Conservation (phyloP, 2,329 filamentous ascomycete species). For the Fusarium bulbicola region DNA sequence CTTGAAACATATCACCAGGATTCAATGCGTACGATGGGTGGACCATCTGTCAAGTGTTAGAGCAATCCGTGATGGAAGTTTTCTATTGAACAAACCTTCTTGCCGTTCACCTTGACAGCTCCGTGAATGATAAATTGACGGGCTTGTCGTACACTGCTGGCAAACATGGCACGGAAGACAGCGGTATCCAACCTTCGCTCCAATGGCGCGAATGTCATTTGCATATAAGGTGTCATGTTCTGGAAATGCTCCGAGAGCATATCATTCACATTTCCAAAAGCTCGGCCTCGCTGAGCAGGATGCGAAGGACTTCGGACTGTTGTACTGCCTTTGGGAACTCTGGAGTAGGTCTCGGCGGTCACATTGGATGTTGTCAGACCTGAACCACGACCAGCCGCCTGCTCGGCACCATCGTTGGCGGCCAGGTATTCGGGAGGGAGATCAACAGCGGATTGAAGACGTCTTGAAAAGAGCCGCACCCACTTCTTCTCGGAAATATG, state of each 20-base stretch:
- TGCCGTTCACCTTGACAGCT: conserved; percentile 93
- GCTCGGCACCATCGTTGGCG: conserved; percentile 79
- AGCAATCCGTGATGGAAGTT: not conserved
- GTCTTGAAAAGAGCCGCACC: conserved; percentile 89
- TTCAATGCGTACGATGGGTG: conserved; percentile 94
- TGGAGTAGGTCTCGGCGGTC: conserved; percentile 48
- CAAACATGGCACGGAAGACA: conserved; percentile 92
- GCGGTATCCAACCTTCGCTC: conserved; percentile 94
- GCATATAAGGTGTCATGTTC: conserved; percentile 84
- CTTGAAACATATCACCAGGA: conserved; percentile 97
- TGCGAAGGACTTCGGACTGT: conserved; percentile 28
- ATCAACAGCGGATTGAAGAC: conserved; percentile 82
- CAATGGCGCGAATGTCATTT: conserved; percentile 92
- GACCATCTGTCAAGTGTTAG: conserved; percentile 71
- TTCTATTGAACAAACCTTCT: conserved; percentile 71
- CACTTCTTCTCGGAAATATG: conserved; percentile 93
- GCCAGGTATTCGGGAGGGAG: conserved; percentile 87
- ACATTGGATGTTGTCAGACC: conserved; percentile 59
- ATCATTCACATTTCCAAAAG: conserved; percentile 46
- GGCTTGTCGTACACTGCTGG: conserved; percentile 91
- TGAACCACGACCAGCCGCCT: conserved; percentile 84
- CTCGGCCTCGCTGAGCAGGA: conserved; percentile 36
- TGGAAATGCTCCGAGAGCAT: conserved; percentile 47
- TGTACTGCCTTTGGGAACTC: conserved; percentile 37
- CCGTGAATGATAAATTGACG: conserved; percentile 95